phyloP scores from a whole-genome alignment of 805 yeast genomes.

The Candida oleophila region DNA sequence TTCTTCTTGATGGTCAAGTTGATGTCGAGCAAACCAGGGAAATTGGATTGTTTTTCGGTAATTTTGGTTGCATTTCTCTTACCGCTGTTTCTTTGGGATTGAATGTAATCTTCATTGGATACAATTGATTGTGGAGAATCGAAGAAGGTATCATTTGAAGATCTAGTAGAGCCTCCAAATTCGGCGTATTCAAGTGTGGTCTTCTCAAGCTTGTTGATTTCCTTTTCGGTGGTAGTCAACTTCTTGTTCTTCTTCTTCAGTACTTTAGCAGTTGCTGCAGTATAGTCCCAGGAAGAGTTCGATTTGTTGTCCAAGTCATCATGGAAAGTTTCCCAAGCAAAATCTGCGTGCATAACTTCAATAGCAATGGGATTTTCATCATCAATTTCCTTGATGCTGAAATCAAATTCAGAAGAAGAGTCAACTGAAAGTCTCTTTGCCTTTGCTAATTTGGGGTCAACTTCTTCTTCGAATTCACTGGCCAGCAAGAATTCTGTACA shows the following conservation, averaged over 20 bases:
- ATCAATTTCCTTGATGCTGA: slow-evolving; percentile 4
- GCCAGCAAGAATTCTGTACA: slow-evolving; percentile 24
- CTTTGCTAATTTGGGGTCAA: slow-evolving; percentile 7
- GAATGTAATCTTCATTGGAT: slow-evolving; percentile 1
- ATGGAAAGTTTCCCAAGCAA: slow-evolving; percentile 30
- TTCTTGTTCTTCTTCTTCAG: slow-evolving; percentile 11
- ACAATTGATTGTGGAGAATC: slow-evolving; percentile 10
- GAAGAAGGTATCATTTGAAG: slow-evolving; percentile 13
- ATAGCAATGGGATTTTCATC: slow-evolving; percentile 15
- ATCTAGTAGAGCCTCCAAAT: slow-evolving; percentile 3
- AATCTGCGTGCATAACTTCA: slow-evolving; percentile 26
- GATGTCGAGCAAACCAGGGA: slow-evolving; percentile 35
- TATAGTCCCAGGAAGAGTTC: slow-evolving; percentile 22
- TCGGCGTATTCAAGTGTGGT: slow-evolving; percentile 1
- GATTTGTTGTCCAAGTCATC: slow-evolving; percentile 18
- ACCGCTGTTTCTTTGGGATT: not conserved
- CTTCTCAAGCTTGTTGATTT: not conserved
- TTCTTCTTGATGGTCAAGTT: slow-evolving; percentile 27
- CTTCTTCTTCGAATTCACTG: slow-evolving; percentile 19
- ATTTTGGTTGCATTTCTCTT: not conserved
- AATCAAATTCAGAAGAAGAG: slow-evolving; percentile 9
- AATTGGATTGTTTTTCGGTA: slow-evolving; percentile 9
- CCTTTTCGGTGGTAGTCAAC: slow-evolving; percentile 5
- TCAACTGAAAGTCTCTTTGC: slow-evolving; percentile 6
- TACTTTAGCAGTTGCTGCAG: slow-evolving; percentile 11